phyloP scores from a whole-genome alignment of 768 basidiomycete species.

The Kwoniella mangroviensis region DNA sequence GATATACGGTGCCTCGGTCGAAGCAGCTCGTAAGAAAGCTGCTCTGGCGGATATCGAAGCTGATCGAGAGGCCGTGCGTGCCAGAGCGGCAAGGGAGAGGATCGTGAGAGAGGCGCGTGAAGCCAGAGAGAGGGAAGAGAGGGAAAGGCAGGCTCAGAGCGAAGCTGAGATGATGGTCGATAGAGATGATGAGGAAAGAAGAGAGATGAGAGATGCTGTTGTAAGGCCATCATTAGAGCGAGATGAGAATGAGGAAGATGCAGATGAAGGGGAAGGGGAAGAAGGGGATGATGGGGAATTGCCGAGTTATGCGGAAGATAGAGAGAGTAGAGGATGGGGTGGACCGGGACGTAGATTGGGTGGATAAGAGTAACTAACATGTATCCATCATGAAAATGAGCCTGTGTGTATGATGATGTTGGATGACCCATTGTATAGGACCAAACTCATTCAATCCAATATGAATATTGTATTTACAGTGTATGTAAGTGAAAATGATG shows the following conservation, averaged over 20 bases:
- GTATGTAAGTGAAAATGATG: too few species aligned
- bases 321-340: conserved; percentile 35
- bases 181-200: conserved; percentile 8
- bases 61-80: conserved; percentile 42
- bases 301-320: conserved; percentile 25
- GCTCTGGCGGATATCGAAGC: conserved; percentile 45
- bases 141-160: conserved; percentile 15
- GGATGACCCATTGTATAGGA: not conserved
- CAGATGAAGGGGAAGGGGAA: conserved; percentile 20
- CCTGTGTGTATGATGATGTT: not conserved
- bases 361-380: not conserved
- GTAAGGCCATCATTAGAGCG: not conserved
- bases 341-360: conserved; percentile 40
- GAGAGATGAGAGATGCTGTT: conserved; percentile 22
- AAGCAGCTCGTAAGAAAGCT: conserved; percentile 38
- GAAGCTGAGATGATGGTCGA: conserved; percentile 19
- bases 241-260: conserved; percentile 19
- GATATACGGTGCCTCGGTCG: conserved; percentile 22
- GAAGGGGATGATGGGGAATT: conserved; percentile 27
- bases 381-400: too few species aligned
- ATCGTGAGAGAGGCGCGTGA: conserved; percentile 34
- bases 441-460: too few species aligned
- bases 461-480: too few species aligned
- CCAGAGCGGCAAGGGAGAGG: conserved; percentile 36
- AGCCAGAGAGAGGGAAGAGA: conserved; percentile 20